Conservation (phyloP, 805 yeast species). For the Starmerella asiatica region DNA sequence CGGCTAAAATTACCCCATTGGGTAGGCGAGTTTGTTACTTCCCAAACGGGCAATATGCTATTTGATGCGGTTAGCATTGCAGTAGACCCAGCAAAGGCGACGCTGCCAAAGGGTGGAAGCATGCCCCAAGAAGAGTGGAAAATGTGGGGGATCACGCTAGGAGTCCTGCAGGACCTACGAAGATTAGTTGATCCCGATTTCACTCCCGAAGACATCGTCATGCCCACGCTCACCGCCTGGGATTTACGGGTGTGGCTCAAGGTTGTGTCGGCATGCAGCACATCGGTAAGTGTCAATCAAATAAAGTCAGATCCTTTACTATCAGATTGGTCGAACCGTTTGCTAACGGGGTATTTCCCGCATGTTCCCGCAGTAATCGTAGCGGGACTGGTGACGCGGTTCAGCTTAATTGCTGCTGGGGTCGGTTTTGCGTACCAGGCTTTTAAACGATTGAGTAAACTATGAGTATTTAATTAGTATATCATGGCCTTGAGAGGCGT, state of each 20-base stretch:
- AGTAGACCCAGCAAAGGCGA: constrained; percentile 9
- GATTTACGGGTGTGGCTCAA: constrained; percentile 21
- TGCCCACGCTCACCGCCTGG: constrained; percentile 21
- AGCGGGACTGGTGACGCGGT: constrained; percentile 3
- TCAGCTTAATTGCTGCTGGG: not conserved
- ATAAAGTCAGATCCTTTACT: constrained; percentile 10
- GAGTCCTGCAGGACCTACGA: constrained; percentile 26
- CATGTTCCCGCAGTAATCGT: constrained; percentile 19
- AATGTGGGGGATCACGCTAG: constrained; percentile 31
- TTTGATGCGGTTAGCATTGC: constrained; percentile 23
- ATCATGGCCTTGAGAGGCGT: constrained; percentile 12
- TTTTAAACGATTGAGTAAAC: not conserved
- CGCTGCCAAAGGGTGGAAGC: not conserved
- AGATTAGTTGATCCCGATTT: constrained; percentile 19
- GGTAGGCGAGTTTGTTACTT: constrained; percentile 8
- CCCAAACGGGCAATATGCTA: constrained; percentile 22
- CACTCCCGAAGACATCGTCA: constrained; percentile 4
- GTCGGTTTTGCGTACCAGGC: not conserved
- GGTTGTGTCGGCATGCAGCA: constrained; percentile 5
- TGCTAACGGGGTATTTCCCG: constrained; percentile 22
- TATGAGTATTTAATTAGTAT: not conserved
- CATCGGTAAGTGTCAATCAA: constrained; percentile 3
- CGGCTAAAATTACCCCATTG: constrained; percentile 18
- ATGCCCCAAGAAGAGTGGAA: constrained; percentile 21
- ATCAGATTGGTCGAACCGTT: constrained; percentile 19